Evolutionary conservation across 768 basidiomycete species (phyloP), one percentile per base, ranked within the genome.

Genomic region (Ramaria sp.): DNA sequence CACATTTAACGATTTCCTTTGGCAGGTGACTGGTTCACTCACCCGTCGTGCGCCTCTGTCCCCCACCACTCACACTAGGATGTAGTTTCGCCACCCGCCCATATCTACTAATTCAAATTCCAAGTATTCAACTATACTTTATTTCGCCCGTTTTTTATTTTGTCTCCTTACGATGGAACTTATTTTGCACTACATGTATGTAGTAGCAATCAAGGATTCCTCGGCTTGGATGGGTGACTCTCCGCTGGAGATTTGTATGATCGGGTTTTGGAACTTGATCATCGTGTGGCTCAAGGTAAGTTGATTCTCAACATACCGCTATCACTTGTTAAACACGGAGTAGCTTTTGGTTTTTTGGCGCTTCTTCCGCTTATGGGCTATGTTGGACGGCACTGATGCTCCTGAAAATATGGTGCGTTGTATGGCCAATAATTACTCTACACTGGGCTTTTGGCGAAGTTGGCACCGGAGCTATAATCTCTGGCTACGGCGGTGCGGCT

Each of bases 391-490:
- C 0, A 77, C 97, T 32, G 90, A 96, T 61, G 87, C 92, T 0
- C 96, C 95, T 0, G 96, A 99, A 67, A 99, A 99, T 67, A 96
- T 97, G 96, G 78, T 99, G 12, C 79, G 96, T n/a, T 98, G 96
- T 63, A 86, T 97, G 83, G 88, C 82, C 20, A 99, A 98, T 67
- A 98, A 97, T 66, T 97, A 97, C 65, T 96, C 94, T 0, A 78
- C 83, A 0, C 66, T 84, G 9, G 92, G 92, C 0, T 98, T 99
- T 68, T 98, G 96, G 96, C 70, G 92, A 58, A 85, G 84, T 59
- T 98, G 95, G 96, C 95, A 98, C 65, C 75, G 96, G 7, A 90
- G 87, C 58, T 97, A 93, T 68, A 99, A 98, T 63, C 76, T 96
- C 13, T 98, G 95, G 96, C 73, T 94, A 44, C 80, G 92, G 36